Evolutionary conservation across 192 early-diverging fungal genomes (phyloP), one percentile per base, ranked within the genome.

Genomic region (Phycomyces nitens): DNA sequence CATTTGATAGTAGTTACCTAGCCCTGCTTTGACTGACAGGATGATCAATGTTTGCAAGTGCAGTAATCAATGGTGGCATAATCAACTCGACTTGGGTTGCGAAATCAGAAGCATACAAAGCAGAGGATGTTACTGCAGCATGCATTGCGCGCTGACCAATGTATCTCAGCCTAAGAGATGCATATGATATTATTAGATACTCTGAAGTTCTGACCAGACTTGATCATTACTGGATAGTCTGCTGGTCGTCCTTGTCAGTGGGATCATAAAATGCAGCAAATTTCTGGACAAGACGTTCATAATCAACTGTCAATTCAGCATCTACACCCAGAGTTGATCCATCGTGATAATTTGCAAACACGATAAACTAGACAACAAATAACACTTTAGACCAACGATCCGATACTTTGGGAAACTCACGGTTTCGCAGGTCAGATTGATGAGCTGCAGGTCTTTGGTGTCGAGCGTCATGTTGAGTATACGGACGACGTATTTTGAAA

Each of bases 401-500:
- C n/a, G n/a, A n/a, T n/a, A n/a, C n/a, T 50, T 15, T 26, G 39
- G n/a, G n/a, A n/a, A n/a, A n/a, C 71, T 55, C 73, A 89, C 87
- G 10, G 87, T 87, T 38, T 70, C 75, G 29, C 84, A 80, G 49
- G 87, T 86, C 1, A 79, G 71, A 54, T 80, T 60, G 0, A 86
- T 60, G 40, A 94, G 70, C 39, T 83, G 87, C n/a, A 75, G 42
- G 54, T 92, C 84, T 18, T 77, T 73, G 16, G 76, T 78, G 20
- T 77, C 72, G 14, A 91, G 65, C 21, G 81, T 74, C 14, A 74
- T 70, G n/a, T 82, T 80, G n/a, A 92, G 75, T 34, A 92, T 78
- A 43, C 82, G 84, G 10, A 97, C 81, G 57, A 93, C 77, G 58
- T 88, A 82, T 63, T 88, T 88, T 24, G 90, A 89, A 70, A 97